Conservation (phyloP, 306 rosid species). For the Acacia melanoxylon region DNA sequence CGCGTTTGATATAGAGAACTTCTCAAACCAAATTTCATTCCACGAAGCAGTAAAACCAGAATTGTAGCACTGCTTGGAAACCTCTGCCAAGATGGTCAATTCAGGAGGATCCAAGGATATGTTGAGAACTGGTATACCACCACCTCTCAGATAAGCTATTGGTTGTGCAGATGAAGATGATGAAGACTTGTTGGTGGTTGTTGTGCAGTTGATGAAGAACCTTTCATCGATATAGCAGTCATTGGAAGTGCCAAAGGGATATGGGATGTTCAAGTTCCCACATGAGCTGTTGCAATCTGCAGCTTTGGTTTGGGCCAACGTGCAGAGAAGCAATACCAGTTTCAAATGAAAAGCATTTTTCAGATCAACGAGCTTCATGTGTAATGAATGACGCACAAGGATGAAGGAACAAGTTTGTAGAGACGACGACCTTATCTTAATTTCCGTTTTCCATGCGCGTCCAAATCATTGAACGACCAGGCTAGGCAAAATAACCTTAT, state of each 20-base stretch:
- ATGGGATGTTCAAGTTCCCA: constrained; percentile 4
- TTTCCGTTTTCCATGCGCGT: too few relatives aligned
- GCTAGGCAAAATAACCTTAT: background rate
- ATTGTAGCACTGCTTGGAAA: background rate
- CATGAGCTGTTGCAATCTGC: background rate
- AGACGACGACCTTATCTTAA: background rate
- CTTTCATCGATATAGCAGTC: background rate
- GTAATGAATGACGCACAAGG: background rate
- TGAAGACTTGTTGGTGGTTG: background rate
- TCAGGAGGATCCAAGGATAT: background rate
- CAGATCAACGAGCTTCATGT: background rate
- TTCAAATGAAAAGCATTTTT: background rate
- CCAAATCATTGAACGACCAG: too few relatives aligned
- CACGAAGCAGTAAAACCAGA: background rate
- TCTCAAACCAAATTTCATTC: background rate
- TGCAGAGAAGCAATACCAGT: background rate
- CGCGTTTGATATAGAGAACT: background rate
- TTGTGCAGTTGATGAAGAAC: constrained; percentile 13
- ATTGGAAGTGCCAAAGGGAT: constrained; percentile 20
- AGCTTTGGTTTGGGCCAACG: background rate
- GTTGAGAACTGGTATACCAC: background rate
- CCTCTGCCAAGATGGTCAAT: background rate
- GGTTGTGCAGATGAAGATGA: background rate
- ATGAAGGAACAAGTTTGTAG: background rate
- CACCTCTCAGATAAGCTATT: background rate